phyloP scores from a whole-genome alignment of 1,284 basidiomycete species.

The Ustilago nuda region DNA sequence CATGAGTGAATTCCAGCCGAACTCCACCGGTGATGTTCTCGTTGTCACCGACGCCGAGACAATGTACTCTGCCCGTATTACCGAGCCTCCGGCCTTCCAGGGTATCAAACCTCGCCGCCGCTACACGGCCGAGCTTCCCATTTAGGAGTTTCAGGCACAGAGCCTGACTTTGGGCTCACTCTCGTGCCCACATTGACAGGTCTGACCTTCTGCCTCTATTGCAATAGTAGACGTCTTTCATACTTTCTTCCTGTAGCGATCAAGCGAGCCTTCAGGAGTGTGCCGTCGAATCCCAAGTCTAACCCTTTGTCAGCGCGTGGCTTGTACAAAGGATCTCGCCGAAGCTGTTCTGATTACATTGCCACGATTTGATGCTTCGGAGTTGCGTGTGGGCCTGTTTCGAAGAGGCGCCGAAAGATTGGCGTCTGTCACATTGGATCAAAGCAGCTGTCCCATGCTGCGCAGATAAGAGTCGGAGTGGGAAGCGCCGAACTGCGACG shows the following conservation, averaged over 20 bases:
- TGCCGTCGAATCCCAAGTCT: background rate
- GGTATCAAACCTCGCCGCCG: constrained; percentile 4
- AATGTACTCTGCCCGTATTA: background rate
- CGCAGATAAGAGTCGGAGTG: background rate
- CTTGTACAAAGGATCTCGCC: background rate
- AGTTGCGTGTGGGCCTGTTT: background rate
- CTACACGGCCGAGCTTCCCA: background rate
- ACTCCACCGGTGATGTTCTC: constrained; percentile 4
- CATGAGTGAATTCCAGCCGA: background rate
- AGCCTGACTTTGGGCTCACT: background rate
- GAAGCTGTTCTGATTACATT: background rate
- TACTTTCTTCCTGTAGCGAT: background rate
- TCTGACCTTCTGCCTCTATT: background rate
- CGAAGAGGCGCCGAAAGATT: background rate
- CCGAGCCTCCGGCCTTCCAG: background rate
- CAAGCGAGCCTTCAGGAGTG: background rate
- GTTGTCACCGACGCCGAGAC: constrained; percentile 15
- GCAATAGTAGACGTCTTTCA: background rate
- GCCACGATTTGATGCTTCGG: background rate
- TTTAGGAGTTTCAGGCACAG: background rate
- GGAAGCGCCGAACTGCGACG: too few relatives aligned
- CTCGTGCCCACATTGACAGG: background rate
- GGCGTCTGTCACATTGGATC: background rate
- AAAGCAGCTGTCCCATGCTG: too few relatives aligned
- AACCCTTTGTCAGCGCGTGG: too few relatives aligned